A percentile compares a stretch with the other conserved stretches of the same genome.
Conservation (phyloP, 164 flowering plant genomes). For the Brasenia schreberi region DNA sequence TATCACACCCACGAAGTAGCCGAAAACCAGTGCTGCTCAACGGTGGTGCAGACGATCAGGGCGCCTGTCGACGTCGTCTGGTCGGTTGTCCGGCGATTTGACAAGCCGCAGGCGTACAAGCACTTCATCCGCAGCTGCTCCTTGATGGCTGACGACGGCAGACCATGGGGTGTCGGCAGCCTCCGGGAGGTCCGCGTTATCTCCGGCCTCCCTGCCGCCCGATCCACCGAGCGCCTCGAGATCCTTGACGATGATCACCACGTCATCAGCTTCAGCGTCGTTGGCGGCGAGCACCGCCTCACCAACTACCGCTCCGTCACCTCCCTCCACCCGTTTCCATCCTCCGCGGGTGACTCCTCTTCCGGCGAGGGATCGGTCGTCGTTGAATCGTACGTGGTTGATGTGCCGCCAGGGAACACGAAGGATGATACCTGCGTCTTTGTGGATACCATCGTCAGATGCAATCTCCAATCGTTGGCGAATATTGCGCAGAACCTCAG, state of each 20-base stretch:
- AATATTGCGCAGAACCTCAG: conserved; percentile 33
- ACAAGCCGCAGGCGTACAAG: conserved; percentile 71
- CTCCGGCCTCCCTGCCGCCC: conserved; percentile 66
- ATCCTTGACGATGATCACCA: conserved; percentile 78
- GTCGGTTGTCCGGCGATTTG: conserved; percentile 83
- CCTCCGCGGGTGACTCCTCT: neutral
- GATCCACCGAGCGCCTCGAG: conserved; percentile 68
- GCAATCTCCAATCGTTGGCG: conserved; percentile 65
- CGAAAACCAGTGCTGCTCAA: conserved; percentile 66
- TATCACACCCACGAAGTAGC: conserved; percentile 41
- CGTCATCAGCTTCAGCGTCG: conserved; percentile 66
- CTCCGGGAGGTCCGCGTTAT: conserved; percentile 54
- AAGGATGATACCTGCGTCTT: conserved; percentile 64
- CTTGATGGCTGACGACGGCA: conserved; percentile 45
- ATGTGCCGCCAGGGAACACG: conserved; percentile 58
- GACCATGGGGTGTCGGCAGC: conserved; percentile 30
- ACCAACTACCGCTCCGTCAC: conserved; percentile 64
- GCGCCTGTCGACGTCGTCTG: conserved; percentile 66
- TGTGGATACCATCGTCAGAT: conserved; percentile 62
- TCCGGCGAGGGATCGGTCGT: conserved; percentile 42
- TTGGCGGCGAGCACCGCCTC: conserved; percentile 76
- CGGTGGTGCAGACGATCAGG: conserved; percentile 45
- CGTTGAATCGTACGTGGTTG: conserved; percentile 74
- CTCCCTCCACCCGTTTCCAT: conserved; percentile 33
- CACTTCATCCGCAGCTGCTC: conserved; percentile 66